Conservation (phyloP, 805 yeast species). For the Zygosaccharomyces pseudorouxii region DNA sequence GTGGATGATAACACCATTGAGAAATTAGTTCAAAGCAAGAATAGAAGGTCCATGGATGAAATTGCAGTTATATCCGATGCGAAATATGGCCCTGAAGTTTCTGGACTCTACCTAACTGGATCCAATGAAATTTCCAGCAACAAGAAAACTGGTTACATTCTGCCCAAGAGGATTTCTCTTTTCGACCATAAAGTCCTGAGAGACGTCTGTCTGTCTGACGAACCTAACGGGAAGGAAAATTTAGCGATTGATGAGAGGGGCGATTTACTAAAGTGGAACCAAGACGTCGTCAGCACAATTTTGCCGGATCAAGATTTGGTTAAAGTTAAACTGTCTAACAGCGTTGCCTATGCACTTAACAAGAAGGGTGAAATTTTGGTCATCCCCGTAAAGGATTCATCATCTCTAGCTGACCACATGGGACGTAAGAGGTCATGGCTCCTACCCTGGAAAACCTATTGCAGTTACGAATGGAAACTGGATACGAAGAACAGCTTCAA, state of each 20-base stretch:
- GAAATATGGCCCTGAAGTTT: conserved; percentile 39
- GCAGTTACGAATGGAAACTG: conserved; percentile 22
- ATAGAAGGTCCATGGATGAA: conserved; percentile 16
- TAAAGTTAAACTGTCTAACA: conserved; percentile 48
- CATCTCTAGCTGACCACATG: conserved; percentile 2
- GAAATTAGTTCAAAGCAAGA: conserved; percentile 20
- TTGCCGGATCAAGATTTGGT: conserved; percentile 45
- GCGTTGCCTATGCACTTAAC: conserved; percentile 47
- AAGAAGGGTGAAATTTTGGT: conserved; percentile 34
- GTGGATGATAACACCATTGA: conserved; percentile 24
- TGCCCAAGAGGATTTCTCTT: conserved; percentile 56
- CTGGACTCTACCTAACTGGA: conserved; percentile 67
- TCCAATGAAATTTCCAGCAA: conserved; percentile 36
- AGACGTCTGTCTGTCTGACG: conserved; percentile 48
- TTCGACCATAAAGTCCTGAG: conserved; percentile 59
- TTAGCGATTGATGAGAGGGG: conserved; percentile 66
- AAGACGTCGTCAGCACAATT: conserved; percentile 33
- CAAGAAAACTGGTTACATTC: conserved; percentile 32
- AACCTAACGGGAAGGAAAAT: conserved; percentile 38
- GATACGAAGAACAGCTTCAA: conserved; percentile 21
- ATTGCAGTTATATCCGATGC: conserved; percentile 32
- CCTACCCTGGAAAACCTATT: conserved; percentile 25
- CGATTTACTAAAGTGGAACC: conserved; percentile 64
- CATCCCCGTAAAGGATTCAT: conserved; percentile 29
- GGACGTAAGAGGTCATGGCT: conserved; percentile 18